Evolutionary conservation across 768 basidiomycete genomes (phyloP).

Genomic region (Russula brevipes): DNA sequence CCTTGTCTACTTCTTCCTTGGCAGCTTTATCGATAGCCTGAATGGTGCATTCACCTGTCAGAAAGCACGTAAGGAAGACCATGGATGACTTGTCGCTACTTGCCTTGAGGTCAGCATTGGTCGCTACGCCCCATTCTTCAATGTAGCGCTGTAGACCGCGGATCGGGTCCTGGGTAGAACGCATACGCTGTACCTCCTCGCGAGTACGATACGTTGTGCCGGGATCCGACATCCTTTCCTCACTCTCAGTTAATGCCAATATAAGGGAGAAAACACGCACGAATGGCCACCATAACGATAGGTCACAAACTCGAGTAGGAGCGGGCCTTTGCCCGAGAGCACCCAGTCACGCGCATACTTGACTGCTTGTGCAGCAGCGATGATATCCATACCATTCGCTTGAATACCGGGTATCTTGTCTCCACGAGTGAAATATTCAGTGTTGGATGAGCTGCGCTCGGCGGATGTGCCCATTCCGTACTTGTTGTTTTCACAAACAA

Average conservation of each 20-base stretch:
- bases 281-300: slow-evolving; percentile 99
- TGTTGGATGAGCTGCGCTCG: slow-evolving; percentile 88
- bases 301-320: slow-evolving; percentile 93
- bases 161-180: slow-evolving; percentile 92
- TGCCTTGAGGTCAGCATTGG: slow-evolving; percentile 87
- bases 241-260: neutral
- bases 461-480: slow-evolving; percentile 99
- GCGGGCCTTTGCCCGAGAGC: slow-evolving; percentile 78
- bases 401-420: slow-evolving; percentile 97
- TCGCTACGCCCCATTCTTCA: slow-evolving; percentile 90
- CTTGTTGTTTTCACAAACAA: slow-evolving; percentile 99
- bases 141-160: slow-evolving; percentile 90
- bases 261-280: slow-evolving; percentile 44
- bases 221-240: slow-evolving; percentile 87
- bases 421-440: slow-evolving; percentile 92
- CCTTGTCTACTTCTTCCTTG: slow-evolving; percentile 79
- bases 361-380: slow-evolving; percentile 80
- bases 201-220: slow-evolving; percentile 98
- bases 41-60: neutral
- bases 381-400: slow-evolving; percentile 99
- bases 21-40: slow-evolving; percentile 86
- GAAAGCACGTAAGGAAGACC: neutral
- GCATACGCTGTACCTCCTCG: slow-evolving; percentile 97
- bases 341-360: slow-evolving; percentile 87
- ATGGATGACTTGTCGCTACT: slow-evolving; percentile 20